Base-by-base conservation (phyloP, 306 rosid species). In the Rubus parviflorus region DNA sequence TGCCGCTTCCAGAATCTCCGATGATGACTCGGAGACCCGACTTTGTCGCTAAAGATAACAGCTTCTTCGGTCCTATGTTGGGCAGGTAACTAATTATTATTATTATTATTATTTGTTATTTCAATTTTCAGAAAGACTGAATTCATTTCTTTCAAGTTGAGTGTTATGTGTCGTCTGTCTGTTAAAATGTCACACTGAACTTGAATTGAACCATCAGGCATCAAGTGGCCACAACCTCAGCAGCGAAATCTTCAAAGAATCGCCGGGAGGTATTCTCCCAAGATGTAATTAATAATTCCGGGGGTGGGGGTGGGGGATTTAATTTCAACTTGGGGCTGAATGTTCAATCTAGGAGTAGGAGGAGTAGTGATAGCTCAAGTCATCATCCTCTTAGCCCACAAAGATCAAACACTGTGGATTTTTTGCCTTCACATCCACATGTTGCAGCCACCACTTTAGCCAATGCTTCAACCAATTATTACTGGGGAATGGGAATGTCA, bases 1-100 rank as follows among this genome's bases (percentile, higher is more conserved):
- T 92, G 73, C 97, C 96, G 16, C 89, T 86, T 35, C 98, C 96
- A 3, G 95, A 83, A 0, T 72, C 85, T 1, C 53, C 73, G 68
- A 62, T 76, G 80, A 70, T 68, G 64, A 15, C 19, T 10, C 87
- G 89, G 43, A 83, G 81, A 38, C 74, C 82, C 11, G 85, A 85
- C 65, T 73, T 82, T 46, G 75, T 65, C 19, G 8, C 72, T 46
- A 65, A 20, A 37, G 74, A 73, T 51, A 78, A 20, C 16, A 23
- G 5, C 57, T 54, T 58, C 35, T 61, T 58, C 61, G 8, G 81
- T 68, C 0, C 85, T 6, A 49, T 47, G 20, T 58, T 60, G 6
- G 68, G 76, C 46, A 80, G 97, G 98, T 93, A 67, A 79, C 4
- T 30, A 7, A 5, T 23, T 52, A 15, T 5, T 8, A 6, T 63